phyloP scores from a whole-genome alignment of 805 yeast genomes.

The Blastobotrys americana region DNA sequence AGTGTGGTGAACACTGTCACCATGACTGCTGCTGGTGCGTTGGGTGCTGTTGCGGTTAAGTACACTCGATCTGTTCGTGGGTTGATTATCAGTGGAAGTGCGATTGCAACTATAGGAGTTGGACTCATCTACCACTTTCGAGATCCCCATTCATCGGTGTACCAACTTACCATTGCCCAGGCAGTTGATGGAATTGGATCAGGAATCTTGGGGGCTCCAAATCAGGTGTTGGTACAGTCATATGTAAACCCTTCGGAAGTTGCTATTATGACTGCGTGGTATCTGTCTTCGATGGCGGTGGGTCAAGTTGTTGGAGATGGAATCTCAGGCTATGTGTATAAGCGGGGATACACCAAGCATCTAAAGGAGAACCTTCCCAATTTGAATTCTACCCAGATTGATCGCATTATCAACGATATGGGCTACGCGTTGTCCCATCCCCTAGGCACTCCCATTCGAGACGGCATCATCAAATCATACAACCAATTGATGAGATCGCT shows the following conservation, averaged over 20 bases:
- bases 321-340: conserved; percentile 11
- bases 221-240: conserved; percentile 8
- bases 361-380: conserved; percentile 3
- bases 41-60: conserved; percentile 7
- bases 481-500: conserved; percentile 11
- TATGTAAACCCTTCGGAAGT: conserved; percentile 7
- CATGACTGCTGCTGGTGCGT: conserved; percentile 9
- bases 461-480: conserved; percentile 10
- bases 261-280: conserved; percentile 8
- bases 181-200: conserved; percentile 63
- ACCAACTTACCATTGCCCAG: conserved; percentile 57
- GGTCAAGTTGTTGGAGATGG: conserved; percentile 11
- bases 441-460: conserved; percentile 9
- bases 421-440: conserved; percentile 1
- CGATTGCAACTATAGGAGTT: conserved; percentile 50
- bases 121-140: conserved; percentile 53
- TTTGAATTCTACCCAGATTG: not conserved
- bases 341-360: conserved; percentile 4
- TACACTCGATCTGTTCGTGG: not conserved
- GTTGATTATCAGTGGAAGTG: conserved; percentile 51
- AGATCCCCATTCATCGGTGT: conserved; percentile 40
- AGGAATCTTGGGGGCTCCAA: conserved; percentile 57
- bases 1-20: conserved; percentile 10
- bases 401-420: conserved; percentile 3
- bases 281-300: conserved; percentile 6